phyloP scores from a whole-genome alignment of 2,329 filamentous ascomycete species.

The Magnaporthiopsis incrustans region DNA sequence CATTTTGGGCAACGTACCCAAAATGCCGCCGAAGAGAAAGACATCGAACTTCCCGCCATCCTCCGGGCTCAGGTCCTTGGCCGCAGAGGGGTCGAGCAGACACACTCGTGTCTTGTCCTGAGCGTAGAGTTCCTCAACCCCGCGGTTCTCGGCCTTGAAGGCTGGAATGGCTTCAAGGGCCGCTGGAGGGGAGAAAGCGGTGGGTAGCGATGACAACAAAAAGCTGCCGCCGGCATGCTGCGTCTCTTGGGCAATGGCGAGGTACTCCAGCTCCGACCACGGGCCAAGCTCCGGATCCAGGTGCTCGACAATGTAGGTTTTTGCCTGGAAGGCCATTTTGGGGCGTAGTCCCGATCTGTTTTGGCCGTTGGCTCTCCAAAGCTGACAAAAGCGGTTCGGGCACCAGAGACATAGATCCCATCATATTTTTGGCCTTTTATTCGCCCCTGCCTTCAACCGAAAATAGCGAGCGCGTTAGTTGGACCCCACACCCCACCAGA shows the following conservation, averaged over 20 bases:
- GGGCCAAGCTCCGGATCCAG: conserved; percentile 87
- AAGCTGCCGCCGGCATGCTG: conserved; percentile 59
- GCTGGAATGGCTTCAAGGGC: conserved; percentile 46
- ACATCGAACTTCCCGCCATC: conserved; percentile 80
- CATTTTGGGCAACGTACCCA: conserved; percentile 52
- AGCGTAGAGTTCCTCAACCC: conserved; percentile 78
- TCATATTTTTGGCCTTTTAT: neutral
- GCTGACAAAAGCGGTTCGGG: neutral
- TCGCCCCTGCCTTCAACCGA: no score
- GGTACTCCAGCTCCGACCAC: conserved; percentile 93
- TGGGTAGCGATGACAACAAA: conserved; percentile 66
- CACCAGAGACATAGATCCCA: neutral
- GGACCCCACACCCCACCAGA: no score
- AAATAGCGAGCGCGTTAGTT: no score
- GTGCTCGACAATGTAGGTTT: conserved; percentile 92
- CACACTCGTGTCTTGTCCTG: conserved; percentile 70
- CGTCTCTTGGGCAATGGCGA: conserved; percentile 77
- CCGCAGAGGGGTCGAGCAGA: conserved; percentile 78
- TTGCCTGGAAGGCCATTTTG: conserved; percentile 34
- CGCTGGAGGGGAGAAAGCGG: conserved; percentile 56
- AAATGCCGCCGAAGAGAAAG: conserved; percentile 92
- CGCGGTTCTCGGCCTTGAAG: conserved; percentile 64
- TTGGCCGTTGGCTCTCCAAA: neutral
- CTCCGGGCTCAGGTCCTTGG: conserved; percentile 69
- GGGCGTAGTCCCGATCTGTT: neutral